Evolutionary conservation across 1,284 basidiomycete species (phyloP).

Genomic region (Cryptococcus sp.): DNA sequence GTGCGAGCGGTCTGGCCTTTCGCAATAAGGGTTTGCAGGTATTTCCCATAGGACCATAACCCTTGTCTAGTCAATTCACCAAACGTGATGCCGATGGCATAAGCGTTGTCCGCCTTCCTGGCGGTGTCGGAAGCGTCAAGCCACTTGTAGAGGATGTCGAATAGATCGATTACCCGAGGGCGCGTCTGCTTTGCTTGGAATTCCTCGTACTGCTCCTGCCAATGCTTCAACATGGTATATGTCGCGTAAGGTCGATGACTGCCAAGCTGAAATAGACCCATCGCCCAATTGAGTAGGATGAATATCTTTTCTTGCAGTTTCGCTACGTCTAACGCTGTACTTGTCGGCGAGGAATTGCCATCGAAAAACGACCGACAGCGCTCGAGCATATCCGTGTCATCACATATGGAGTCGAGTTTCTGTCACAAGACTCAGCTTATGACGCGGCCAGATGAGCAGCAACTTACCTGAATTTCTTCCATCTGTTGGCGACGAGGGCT

Average conservation of each 20-base stretch:
- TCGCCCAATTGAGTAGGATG: conserved; percentile 81
- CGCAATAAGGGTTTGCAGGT: conserved; percentile 81
- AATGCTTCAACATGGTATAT: conserved; percentile 70
- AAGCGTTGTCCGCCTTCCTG: conserved; percentile 62
- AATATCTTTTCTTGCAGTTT: conserved; percentile 64
- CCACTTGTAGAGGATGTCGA: conserved; percentile 72
- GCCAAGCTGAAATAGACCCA: conserved; percentile 79
- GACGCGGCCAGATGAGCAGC: neutral
- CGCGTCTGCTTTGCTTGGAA: conserved; percentile 16
- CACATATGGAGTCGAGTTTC: conserved; percentile 78
- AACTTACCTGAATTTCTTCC: conserved; percentile 68
- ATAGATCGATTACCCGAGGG: conserved; percentile 40
- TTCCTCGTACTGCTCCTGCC: conserved; percentile 59
- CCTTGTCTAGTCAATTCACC: conserved; percentile 75
- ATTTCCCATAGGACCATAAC: conserved; percentile 79
- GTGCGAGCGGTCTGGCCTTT: conserved; percentile 59
- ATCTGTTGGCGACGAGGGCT: conserved; percentile 59
- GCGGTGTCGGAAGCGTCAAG: conserved; percentile 70
- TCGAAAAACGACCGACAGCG: conserved; percentile 64
- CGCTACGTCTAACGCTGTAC: conserved; percentile 55
- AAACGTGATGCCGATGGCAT: conserved; percentile 69
- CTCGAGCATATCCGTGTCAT: conserved; percentile 65
- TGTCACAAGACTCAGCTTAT: conserved; percentile 42
- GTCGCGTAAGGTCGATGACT: conserved; percentile 81
- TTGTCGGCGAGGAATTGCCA: conserved; percentile 37